Evolutionary conservation across 257 asterid genomes (phyloP).

Genomic region (Ocimum tenuiflorum): DNA sequence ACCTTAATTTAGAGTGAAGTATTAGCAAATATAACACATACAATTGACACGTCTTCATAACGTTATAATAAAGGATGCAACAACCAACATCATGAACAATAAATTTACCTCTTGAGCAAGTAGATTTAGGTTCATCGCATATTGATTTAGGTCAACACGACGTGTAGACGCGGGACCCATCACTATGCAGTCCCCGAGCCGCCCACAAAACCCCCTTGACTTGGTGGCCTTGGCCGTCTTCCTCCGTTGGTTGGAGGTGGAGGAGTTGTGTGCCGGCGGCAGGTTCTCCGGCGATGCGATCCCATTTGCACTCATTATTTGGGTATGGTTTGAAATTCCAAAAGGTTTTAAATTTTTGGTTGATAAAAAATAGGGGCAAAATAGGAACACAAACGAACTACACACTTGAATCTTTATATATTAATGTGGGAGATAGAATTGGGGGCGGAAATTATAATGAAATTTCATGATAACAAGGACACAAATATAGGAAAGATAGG

Average conservation of each 20-base stretch:
- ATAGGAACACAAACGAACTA: not conserved
- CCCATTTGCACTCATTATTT: constrained; percentile 22
- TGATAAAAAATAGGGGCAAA: not conserved
- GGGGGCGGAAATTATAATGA: constrained; percentile 41
- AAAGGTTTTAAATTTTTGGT: not conserved
- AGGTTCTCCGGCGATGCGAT: constrained; percentile 15
- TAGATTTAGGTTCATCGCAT: constrained; percentile 7
- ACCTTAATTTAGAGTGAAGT: constrained; percentile 24
- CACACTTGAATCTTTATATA: not conserved
- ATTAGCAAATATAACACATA: not conserved
- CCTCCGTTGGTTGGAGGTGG: constrained; percentile 18
- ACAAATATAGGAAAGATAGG: not conserved
- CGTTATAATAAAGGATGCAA: no score
- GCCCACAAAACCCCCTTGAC: constrained; percentile 36
- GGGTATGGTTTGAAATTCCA: not conserved
- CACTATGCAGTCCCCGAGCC: constrained; percentile 40
- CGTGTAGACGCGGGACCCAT: constrained; percentile 37
- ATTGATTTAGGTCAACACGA: not conserved
- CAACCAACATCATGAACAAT: no score
- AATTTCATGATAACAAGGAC: not conserved
- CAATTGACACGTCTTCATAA: not conserved
- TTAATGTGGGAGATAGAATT: constrained; percentile 15
- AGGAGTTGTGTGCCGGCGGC: not conserved
- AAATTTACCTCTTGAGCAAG: constrained; percentile 25
- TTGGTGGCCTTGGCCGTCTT: not conserved